These are phyloP conservation scores for Mitragyna speciosa DNA, from an alignment of 257 asterid species.

Conservation along the genomic window DNA sequence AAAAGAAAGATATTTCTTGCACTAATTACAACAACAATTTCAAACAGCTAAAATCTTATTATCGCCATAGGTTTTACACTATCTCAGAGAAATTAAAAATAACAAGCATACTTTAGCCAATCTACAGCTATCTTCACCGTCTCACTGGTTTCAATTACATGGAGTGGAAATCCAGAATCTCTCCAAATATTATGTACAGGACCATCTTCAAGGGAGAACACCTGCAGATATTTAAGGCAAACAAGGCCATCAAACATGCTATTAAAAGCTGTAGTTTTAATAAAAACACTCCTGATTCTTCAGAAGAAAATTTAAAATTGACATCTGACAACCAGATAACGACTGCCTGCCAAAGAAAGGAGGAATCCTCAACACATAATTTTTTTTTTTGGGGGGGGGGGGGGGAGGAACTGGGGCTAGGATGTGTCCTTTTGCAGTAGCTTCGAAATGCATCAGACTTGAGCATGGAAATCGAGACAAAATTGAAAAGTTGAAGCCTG, in stretches of 20 bases:
- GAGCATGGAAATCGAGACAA: background rate
- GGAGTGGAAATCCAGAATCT: conserved; percentile 48
- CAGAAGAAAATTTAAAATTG: background rate
- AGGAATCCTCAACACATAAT: background rate
- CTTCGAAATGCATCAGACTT: background rate
- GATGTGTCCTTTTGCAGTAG: background rate
- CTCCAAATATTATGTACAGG: conserved; percentile 66
- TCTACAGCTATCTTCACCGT: conserved; percentile 54
- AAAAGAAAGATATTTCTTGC: background rate
- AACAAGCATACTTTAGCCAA: conserved; percentile 81
- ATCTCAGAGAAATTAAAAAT: background rate
- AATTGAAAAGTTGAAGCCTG: background rate
- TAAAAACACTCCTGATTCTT: background rate
- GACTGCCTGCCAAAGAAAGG: background rate
- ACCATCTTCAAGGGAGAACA: conserved; percentile 71
- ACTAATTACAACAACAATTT: background rate
- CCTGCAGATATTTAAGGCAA: conserved; percentile 48
- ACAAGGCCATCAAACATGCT: background rate
- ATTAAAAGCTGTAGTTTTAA: background rate
- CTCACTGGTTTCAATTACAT: conserved; percentile 42
- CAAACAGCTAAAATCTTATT: background rate
- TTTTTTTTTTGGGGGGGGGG: background rate
- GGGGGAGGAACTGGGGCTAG: background rate
- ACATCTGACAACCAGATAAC: background rate
- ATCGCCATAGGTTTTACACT: background rate